Base-by-base conservation (phyloP, 805 yeast genomes). In the Clavispora asparagi region DNA sequence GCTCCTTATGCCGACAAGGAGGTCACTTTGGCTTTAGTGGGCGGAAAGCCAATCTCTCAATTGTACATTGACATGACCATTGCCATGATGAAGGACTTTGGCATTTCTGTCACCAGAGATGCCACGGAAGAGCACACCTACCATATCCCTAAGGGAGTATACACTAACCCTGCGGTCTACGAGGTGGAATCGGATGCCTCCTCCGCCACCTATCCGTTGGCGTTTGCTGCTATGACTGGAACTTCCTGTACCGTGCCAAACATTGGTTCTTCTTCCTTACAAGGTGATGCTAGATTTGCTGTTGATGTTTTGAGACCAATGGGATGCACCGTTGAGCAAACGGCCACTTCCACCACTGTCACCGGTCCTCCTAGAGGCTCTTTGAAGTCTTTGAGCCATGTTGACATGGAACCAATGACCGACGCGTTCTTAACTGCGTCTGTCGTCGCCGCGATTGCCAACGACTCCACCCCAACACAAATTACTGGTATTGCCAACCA, bases 341-440 rank as follows among this genome's bases (percentile, higher is more conserved):
- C 94, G 2, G 85, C 77, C 1, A 81, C 86, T 1, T 82, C 95
- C 2, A 94, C 99, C 0, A 90, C 97, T 0, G 98, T 94, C 8
- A 80, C 84, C 37, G 98, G 97, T 41, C 97, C 97, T 6, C 73
- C 85, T 16, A 67, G 68, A 33, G 95, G 95, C 13, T 49, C 65
- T 0, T 74, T 94, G 53, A 78, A 74, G 58, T 87, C 95, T 7
- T 71, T 94, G 52, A 72, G 81, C 11, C 78, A 73, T 51, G 85
- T 94, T 46, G 97, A 94, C 63, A 94, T 94, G 99, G 99, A 94
- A 69, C 98, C 99, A 45, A 94, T 94, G 99, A 94, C 99, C 0
- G 99, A 94, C 67, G 99, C 99, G 0, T 94, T 94, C 64, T 73
- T 94, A 59, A 94, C 99, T 13, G 99, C 99, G 0, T 81, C 95